Percentiles rank a stretch among this genome's conserved stretches.
Evolutionary conservation across 1,284 basidiomycete genomes (phyloP).

Genomic region (Ustilago cynodontis): DNA sequence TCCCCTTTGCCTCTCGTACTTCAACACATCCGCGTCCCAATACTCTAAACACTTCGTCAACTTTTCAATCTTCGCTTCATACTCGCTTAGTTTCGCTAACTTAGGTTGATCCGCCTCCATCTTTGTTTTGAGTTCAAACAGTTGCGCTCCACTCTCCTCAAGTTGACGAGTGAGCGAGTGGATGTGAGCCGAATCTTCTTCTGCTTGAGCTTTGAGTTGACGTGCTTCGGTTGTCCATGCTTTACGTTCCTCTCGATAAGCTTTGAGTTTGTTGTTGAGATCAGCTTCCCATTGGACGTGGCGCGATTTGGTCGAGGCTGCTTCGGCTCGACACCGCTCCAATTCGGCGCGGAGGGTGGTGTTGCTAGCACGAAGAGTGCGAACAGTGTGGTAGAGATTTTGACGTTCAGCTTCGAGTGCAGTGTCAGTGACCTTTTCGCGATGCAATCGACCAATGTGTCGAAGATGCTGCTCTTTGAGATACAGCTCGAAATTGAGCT

Average conservation of each 20-base stretch:
- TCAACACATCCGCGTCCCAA: slow-evolving; percentile 62
- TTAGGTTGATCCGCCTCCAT: slow-evolving; percentile 46
- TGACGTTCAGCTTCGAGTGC: slow-evolving; percentile 68
- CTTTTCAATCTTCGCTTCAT: slow-evolving; percentile 55
- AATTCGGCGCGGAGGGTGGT: slow-evolving; percentile 31
- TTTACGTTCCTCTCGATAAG: slow-evolving; percentile 66
- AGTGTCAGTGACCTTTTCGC: slow-evolving; percentile 64
- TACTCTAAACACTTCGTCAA: slow-evolving; percentile 50
- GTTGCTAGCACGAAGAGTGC: slow-evolving; percentile 52
- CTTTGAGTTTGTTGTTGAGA: slow-evolving; percentile 64
- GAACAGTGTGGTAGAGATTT: slow-evolving; percentile 64
- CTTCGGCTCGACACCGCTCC: slow-evolving; percentile 58
- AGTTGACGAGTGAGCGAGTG: slow-evolving; percentile 41
- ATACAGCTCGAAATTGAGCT: slow-evolving; percentile 69
- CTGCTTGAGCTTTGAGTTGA: slow-evolving; percentile 54
- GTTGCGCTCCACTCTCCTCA: slow-evolving; percentile 52
- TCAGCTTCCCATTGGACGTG: slow-evolving; percentile 66
- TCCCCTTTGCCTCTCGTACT: slow-evolving; percentile 58
- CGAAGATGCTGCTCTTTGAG: slow-evolving; percentile 69
- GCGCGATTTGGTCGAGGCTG: slow-evolving; percentile 48
- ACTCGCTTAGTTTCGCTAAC: slow-evolving; percentile 51
- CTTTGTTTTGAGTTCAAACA: slow-evolving; percentile 60
- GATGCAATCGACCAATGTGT: slow-evolving; percentile 69
- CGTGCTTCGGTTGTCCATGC: slow-evolving; percentile 54
- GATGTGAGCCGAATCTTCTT: slow-evolving; percentile 43